A percentile compares a stretch with the other conserved stretches of the same genome.
phyloP scores from a whole-genome alignment of 176 grass and related monocot species.

The Aegilops longissima region DNA sequence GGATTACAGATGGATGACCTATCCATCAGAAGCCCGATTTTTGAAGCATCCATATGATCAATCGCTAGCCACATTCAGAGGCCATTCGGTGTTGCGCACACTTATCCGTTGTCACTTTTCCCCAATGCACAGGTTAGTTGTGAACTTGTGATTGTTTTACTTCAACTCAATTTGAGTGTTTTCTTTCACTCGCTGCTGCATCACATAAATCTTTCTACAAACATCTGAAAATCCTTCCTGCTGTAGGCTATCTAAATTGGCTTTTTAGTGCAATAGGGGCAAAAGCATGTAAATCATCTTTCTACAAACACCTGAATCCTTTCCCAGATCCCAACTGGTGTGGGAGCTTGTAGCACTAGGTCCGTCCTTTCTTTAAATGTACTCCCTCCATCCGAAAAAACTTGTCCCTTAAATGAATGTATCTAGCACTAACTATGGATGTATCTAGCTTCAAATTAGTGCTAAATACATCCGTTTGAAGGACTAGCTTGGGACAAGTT shows the following conservation, averaged over 20 bases:
- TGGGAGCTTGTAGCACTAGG: too few relatives aligned
- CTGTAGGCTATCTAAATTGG: neutral
- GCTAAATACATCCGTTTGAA: too few relatives aligned
- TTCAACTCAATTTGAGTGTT: neutral
- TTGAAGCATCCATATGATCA: conserved; percentile 69
- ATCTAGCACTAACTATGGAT: too few relatives aligned
- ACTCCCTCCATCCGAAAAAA: too few relatives aligned
- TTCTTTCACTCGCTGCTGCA: neutral
- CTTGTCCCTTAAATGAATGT: too few relatives aligned
- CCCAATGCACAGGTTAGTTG: conserved; percentile 69
- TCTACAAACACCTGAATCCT: too few relatives aligned
- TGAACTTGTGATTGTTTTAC: neutral
- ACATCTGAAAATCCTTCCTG: neutral
- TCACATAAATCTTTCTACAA: neutral
- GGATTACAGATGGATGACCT: conserved; percentile 87
- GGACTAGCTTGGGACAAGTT: too few relatives aligned
- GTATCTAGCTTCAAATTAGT: too few relatives aligned
- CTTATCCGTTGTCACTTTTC: conserved; percentile 97
- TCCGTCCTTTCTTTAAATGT: neutral
- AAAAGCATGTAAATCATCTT: neutral
- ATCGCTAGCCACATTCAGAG: conserved; percentile 84
- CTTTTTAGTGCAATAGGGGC: neutral
- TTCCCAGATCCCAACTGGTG: too few relatives aligned
- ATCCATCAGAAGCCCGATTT: conserved; percentile 51
- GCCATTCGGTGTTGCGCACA: conserved; percentile 80